Conservation (phyloP, 2,329 filamentous ascomycete species). For the Dactylellina parvicollis region DNA sequence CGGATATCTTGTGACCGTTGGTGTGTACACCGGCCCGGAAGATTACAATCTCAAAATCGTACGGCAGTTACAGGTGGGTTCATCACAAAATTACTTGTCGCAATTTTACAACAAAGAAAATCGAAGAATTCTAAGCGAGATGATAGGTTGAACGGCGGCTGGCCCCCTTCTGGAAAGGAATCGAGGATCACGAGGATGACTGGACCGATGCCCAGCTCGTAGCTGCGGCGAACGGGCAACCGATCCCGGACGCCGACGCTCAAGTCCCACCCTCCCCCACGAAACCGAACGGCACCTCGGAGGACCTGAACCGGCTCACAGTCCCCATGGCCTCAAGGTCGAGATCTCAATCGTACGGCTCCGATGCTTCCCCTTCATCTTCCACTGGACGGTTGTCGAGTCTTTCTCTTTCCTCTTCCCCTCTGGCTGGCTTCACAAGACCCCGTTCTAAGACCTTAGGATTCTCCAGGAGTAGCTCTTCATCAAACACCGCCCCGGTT, state of each 20-base stretch:
- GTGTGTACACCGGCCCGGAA: conserved; percentile 89
- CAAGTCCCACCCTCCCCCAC: conserved; percentile 73
- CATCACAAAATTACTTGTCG: no score
- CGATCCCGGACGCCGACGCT: conserved; percentile 80
- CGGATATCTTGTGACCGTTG: conserved; percentile 91
- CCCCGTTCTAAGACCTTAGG: conserved; percentile 89
- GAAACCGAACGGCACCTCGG: conserved; percentile 66
- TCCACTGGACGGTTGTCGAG: conserved; percentile 63
- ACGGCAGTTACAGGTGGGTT: conserved; percentile 83
- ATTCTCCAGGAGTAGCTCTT: conserved; percentile 67
- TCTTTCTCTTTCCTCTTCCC: conserved; percentile 64
- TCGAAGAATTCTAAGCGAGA: conserved; percentile 15
- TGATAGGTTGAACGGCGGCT: conserved; percentile 86
- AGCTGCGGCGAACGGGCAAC: conserved; percentile 83
- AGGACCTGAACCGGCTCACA: conserved; percentile 75
- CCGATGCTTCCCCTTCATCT: conserved; percentile 72
- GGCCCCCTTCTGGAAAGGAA: conserved; percentile 93
- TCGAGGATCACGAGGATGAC: conserved; percentile 85
- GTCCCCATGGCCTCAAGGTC: conserved; percentile 76
- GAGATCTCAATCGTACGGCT: conserved; percentile 79
- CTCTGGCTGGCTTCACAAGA: conserved; percentile 67
- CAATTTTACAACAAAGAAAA: no score
- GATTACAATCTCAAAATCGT: conserved; percentile 92
- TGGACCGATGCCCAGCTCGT: conserved; percentile 98
- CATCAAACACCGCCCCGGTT: conserved; percentile 54